Conservation (phyloP, 805 yeast species). For the Candida sakaeoensis region DNA sequence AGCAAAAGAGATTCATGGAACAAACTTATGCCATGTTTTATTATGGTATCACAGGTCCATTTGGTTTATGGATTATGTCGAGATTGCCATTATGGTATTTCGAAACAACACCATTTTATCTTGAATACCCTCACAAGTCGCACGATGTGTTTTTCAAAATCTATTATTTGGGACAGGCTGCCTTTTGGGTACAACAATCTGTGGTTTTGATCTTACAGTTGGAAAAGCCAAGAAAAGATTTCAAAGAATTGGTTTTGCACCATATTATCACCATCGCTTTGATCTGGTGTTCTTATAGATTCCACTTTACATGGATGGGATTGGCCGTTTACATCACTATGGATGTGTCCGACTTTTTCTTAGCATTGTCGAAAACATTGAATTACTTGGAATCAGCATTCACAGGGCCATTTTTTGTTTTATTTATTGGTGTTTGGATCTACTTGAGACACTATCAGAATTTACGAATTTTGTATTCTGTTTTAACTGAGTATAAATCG, state of each 20-base stretch:
- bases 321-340: conserved; percentile 85
- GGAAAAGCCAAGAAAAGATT: conserved; percentile 95
- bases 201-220: conserved; percentile 76
- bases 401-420: conserved; percentile 61
- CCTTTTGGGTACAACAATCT: conserved; percentile 97
- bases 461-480: conserved; percentile 75
- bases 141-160: conserved; percentile 69
- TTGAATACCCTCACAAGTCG: conserved; percentile 75
- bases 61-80: conserved; percentile 84
- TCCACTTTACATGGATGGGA: conserved; percentile 97
- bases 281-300: conserved; percentile 82
- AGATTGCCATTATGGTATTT: conserved; percentile 85
- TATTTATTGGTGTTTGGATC: conserved; percentile 74
- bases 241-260: conserved; percentile 84
- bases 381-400: conserved; percentile 73
- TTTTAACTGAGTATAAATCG: conserved; percentile 78
- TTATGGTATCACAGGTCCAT: conserved; percentile 76
- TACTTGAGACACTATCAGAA: conserved; percentile 88
- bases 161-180: conserved; percentile 88
- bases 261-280: conserved; percentile 88
- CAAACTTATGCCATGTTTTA: conserved; percentile 84
- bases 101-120: conserved; percentile 77
- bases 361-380: conserved; percentile 79
- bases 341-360: conserved; percentile 92
- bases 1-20: conserved; percentile 82